Conservation (phyloP, 345 rosid genomes). For the Isatis tinctoria region DNA sequence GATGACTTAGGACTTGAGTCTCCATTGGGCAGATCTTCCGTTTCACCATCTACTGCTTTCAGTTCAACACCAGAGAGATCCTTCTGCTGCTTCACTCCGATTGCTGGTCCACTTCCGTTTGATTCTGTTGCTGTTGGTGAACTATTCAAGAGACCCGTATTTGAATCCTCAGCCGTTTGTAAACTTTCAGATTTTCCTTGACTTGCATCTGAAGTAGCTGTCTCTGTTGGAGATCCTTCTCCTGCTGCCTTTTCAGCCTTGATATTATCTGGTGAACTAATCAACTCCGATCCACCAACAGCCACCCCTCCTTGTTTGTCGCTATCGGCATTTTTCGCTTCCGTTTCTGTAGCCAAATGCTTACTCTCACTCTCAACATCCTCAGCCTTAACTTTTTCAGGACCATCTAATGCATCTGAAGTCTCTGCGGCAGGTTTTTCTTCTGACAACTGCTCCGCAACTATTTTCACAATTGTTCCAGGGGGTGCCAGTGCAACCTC, state of each 20-base stretch:
- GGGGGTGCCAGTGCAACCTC: slow-evolving; percentile 99
- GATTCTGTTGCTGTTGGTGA: slow-evolving; percentile 27
- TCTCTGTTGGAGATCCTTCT: slow-evolving; percentile 31
- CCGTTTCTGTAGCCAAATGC: slow-evolving; percentile 27
- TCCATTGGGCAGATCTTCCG: slow-evolving; percentile 35
- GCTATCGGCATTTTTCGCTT: slow-evolving; percentile 23
- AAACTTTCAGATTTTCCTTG: slow-evolving; percentile 33
- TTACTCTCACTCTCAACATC: slow-evolving; percentile 34
- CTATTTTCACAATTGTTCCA: slow-evolving; percentile 89
- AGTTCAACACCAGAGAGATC: slow-evolving; percentile 35
- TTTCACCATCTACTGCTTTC: slow-evolving; percentile 34
- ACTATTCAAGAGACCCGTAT: slow-evolving; percentile 22
- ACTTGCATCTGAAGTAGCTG: slow-evolving; percentile 21
- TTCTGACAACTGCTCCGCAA: slow-evolving; percentile 64
- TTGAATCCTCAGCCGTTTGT: slow-evolving; percentile 25
- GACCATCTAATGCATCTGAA: slow-evolving; percentile 22
- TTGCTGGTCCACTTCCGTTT: slow-evolving; percentile 32
- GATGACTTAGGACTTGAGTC: slow-evolving; percentile 33
- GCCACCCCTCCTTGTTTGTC: slow-evolving; percentile 34
- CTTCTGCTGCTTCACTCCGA: slow-evolving; percentile 26
- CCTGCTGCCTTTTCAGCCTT: slow-evolving; percentile 24
- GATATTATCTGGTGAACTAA: slow-evolving; percentile 27
- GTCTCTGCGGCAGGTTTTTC: slow-evolving; percentile 34
- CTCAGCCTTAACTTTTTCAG: slow-evolving; percentile 34
- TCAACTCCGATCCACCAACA: slow-evolving; percentile 19